Evolutionary conservation across 768 basidiomycete genomes (phyloP).

Genomic region (Russula ochroleuca): DNA sequence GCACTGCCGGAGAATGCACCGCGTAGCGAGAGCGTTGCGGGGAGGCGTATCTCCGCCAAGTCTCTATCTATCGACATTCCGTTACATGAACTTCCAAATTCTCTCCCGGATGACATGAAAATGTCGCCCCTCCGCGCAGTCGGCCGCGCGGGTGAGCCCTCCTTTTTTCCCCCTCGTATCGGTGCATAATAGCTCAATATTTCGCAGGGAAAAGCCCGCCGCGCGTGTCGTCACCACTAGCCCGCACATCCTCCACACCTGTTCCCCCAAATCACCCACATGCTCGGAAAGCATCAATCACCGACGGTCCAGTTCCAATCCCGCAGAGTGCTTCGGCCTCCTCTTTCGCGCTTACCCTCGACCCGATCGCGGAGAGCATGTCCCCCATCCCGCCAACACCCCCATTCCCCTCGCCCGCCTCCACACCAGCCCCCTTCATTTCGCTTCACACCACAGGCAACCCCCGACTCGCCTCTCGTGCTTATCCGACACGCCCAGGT

Average conservation of each 20-base stretch:
- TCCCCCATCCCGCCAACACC: constrained; percentile 34
- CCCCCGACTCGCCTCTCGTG: constrained; percentile 26
- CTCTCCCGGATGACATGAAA: constrained; percentile 14
- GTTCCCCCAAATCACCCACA: constrained; percentile 65
- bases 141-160: constrained; percentile 8
- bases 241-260: constrained; percentile 41
- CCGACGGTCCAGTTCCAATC: constrained; percentile 14
- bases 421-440: constrained; percentile 32
- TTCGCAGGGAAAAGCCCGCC: constrained; percentile 11
- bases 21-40: constrained; percentile 28
- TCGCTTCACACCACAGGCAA: not conserved
- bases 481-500: constrained; percentile 31
- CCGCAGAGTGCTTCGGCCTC: constrained; percentile 34
- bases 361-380: constrained; percentile 35
- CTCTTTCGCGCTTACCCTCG: constrained; percentile 36
- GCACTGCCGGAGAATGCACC: constrained; percentile 26
- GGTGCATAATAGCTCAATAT: not conserved
- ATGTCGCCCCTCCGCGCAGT: constrained; percentile 21
- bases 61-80: constrained; percentile 65
- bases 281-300: constrained; percentile 66
- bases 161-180: not conserved
- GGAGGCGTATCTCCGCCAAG: constrained; percentile 35
- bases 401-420: constrained; percentile 28
- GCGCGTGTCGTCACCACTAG: constrained; percentile 39
- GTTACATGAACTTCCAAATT: constrained; percentile 41